Evolutionary conservation across 371 early-diverging fungal species (phyloP).

Genomic region (Rhizomucor miehei): DNA sequence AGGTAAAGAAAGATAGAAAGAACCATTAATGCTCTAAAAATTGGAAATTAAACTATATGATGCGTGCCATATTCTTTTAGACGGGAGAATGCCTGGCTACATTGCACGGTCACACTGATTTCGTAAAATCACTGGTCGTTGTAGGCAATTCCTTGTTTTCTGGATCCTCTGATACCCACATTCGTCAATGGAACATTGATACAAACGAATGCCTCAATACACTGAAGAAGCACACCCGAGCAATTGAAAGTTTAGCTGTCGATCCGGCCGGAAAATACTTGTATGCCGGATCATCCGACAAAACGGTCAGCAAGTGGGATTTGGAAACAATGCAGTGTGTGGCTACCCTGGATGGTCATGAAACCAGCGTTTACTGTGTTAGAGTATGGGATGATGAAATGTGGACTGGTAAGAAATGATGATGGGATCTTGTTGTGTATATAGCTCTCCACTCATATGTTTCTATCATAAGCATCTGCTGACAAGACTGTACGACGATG

Average conservation of each 20-base stretch:
- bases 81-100: conserved; percentile 57
- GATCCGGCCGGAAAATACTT: conserved; percentile 45
- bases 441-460: neutral
- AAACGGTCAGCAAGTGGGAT: conserved; percentile 71
- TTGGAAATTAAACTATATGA: too few species aligned
- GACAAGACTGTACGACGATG: conserved; percentile 74
- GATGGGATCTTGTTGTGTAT: neutral
- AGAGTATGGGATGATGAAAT: conserved; percentile 50
- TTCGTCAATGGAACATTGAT: conserved; percentile 61
- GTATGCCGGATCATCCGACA: conserved; percentile 69
- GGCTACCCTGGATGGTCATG: conserved; percentile 58
- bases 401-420: conserved; percentile 54
- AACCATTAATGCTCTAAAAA: neutral
- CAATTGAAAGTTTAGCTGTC: conserved; percentile 60
- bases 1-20: conserved; percentile 25
- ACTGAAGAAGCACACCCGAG: conserved; percentile 61
- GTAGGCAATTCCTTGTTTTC: conserved; percentile 52
- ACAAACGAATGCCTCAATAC: conserved; percentile 41
- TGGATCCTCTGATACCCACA: conserved; percentile 71
- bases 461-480: conserved; percentile 56
- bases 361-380: conserved; percentile 69
- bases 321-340: conserved; percentile 36
- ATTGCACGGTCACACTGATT: conserved; percentile 66
- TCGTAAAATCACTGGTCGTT: conserved; percentile 66
- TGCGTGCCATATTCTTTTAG: conserved; percentile 20